Conservation (phyloP, 2,329 filamentous ascomycete genomes). For the Aspergillus udagawae region DNA sequence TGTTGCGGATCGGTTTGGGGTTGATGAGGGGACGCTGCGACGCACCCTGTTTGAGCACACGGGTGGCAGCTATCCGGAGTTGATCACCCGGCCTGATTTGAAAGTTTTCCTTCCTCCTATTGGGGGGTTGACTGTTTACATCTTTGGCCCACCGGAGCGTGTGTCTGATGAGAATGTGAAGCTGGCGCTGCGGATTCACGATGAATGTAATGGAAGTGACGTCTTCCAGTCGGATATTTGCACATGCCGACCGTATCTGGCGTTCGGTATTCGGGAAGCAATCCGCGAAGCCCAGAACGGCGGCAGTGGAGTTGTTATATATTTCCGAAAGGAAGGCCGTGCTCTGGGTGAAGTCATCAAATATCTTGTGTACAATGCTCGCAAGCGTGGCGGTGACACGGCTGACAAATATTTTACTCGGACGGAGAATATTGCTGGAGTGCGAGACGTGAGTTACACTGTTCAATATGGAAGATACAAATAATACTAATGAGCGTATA, state of each 20-base stretch:
- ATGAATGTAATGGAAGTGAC: constrained; percentile 92
- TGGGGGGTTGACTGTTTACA: constrained; percentile 92
- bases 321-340: constrained; percentile 96
- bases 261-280: constrained; percentile 95
- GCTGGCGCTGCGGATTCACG: constrained; percentile 79
- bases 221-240: constrained; percentile 98
- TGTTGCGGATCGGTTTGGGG: constrained; percentile 88
- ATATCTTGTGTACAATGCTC: constrained; percentile 62
- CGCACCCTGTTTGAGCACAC: constrained; percentile 91
- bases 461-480: neutral
- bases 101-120: constrained; percentile 96
- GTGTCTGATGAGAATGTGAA: constrained; percentile 81
- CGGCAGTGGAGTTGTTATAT: constrained; percentile 92
- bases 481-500: constrained; percentile 35
- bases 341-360: constrained; percentile 95
- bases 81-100: constrained; percentile 91
- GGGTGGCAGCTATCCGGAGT: constrained; percentile 90
- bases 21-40: constrained; percentile 80
- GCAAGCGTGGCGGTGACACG: constrained; percentile 40
- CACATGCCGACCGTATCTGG: constrained; percentile 86
- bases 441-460: constrained; percentile 59
- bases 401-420: constrained; percentile 73
- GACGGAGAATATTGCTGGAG: constrained; percentile 96
- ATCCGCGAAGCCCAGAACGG: constrained; percentile 95
- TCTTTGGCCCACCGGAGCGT: constrained; percentile 90